A percentile compares a stretch with the other conserved stretches of the same genome.
Evolutionary conservation across 805 yeast species (phyloP).

Genomic region (Clavispora phyllophila): DNA sequence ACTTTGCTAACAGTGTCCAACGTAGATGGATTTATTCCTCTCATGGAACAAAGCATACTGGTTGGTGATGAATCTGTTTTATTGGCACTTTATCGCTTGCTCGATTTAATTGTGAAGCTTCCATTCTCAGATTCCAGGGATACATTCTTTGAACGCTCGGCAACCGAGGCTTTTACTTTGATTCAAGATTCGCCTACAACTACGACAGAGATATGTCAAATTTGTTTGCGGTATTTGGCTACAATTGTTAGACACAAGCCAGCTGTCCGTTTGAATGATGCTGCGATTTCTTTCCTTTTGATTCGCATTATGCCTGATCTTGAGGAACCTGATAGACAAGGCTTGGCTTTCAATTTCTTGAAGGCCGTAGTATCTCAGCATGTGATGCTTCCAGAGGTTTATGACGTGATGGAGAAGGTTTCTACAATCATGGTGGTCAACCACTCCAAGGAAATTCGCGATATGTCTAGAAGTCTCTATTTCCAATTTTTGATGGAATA

Average conservation of each 20-base stretch:
- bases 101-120: conserved; percentile 55
- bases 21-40: conserved; percentile 69
- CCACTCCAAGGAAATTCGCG: conserved; percentile 77
- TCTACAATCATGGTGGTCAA: conserved; percentile 85
- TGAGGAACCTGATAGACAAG: conserved; percentile 84
- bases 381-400: conserved; percentile 78
- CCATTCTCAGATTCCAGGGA: conserved; percentile 55
- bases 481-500: conserved; percentile 87
- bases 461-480: conserved; percentile 76
- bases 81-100: conserved; percentile 58
- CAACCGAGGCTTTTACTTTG: conserved; percentile 55
- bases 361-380: conserved; percentile 73
- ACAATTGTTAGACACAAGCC: conserved; percentile 65
- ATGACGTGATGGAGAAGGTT: conserved; percentile 79
- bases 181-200: conserved; percentile 76
- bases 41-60: conserved; percentile 53
- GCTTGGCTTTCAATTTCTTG: conserved; percentile 79
- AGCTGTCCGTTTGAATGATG: conserved; percentile 59
- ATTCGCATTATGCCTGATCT: conserved; percentile 77
- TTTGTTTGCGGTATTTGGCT: conserved; percentile 69
- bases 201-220: conserved; percentile 73
- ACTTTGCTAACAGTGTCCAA: conserved; percentile 54
- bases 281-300: conserved; percentile 69
- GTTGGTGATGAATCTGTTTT: conserved; percentile 78
- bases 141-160: conserved; percentile 50